Base-by-base conservation (phyloP, 345 rosid species). In the Nasturtium officinale region DNA sequence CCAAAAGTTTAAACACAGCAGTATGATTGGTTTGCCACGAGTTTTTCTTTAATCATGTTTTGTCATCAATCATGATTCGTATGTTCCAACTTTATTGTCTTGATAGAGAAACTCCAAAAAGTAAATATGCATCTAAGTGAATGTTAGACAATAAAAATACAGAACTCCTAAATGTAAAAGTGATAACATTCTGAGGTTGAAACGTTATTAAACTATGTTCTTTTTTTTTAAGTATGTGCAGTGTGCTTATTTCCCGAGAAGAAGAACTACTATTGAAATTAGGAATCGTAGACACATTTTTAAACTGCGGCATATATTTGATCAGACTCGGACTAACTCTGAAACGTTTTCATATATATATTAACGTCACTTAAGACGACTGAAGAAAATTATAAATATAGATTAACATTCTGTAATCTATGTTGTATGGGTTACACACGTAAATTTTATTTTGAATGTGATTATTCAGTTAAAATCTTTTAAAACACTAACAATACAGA, bases 11-110 rank as follows among this genome's bases (percentile, higher is more conserved):
- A 40, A 70, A 40, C 61, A 61, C 69, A 61, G 45, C 61, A 61
- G 61, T 61, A 71, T 54, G 38, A 64, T 73, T 73, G 61, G 77
- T 73, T 73, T 64, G 57, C 77, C 77, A 73, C 71, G 71, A 73
- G 67, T 71, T 50, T 32, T 23, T 54, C 71, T 73, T 73, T 73
- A 73, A 73, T 64, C 71, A 55, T 73, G 25, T 45, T 63, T 60
- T 73, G 48, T 63, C 70, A 63, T 30, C 47, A 30, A 54, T 21
- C 47, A 63, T 43, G 70, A 71, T 63, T 46, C 25, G 17, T 61
- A 18, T 54, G 26, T 62, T 62, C 48, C 29, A 8, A 53, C 63
- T 73, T 64, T 62, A 62, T 8, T 42, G 28, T 63, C 55, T 63
- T 38, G 21, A 40, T 29, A 29, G 18, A 50, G 29, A 60, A 60